Evolutionary conservation across 345 rosid genomes (phyloP).

Genomic region (Excoecaria cochinchinensis): DNA sequence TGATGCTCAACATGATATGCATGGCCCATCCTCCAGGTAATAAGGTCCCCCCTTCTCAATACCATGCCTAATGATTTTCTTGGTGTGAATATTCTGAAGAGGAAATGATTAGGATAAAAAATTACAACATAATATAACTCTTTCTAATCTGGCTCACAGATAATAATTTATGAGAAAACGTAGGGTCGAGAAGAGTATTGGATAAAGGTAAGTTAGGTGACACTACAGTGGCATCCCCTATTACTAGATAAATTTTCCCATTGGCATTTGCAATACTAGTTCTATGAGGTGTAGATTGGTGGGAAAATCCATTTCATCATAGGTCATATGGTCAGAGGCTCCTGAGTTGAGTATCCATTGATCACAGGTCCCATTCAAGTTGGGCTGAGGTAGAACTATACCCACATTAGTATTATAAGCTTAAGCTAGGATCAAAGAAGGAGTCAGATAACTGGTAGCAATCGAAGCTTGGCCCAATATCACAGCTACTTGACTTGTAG

Average conservation of each 20-base stretch:
- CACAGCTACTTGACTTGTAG: background rate
- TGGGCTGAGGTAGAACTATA: background rate
- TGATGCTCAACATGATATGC: background rate
- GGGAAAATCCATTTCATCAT: background rate
- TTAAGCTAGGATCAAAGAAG: background rate
- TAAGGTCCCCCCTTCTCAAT: background rate
- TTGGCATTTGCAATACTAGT: constrained; percentile 8
- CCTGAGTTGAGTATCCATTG: background rate
- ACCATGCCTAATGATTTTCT: background rate
- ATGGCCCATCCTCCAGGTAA: background rate
- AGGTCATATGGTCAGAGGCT: constrained; percentile 11
- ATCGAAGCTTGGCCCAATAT: background rate
- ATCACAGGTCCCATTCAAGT: background rate
- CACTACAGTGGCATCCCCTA: background rate
- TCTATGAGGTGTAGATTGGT: accelerated
- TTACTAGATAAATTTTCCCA: background rate
- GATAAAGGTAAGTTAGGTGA: background rate
- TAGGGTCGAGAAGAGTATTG: background rate
- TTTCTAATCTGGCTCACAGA: background rate
- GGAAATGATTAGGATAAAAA: background rate
- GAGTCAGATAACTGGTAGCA: background rate
- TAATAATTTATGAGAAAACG: background rate
- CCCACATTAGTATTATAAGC: background rate
- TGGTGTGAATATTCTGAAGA: background rate
- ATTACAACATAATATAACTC: background rate